These are phyloP conservation scores for Xylariaceae sp. DNA, from an alignment of 2,329 filamentous ascomycete genomes.

Conservation along the genomic window DNA sequence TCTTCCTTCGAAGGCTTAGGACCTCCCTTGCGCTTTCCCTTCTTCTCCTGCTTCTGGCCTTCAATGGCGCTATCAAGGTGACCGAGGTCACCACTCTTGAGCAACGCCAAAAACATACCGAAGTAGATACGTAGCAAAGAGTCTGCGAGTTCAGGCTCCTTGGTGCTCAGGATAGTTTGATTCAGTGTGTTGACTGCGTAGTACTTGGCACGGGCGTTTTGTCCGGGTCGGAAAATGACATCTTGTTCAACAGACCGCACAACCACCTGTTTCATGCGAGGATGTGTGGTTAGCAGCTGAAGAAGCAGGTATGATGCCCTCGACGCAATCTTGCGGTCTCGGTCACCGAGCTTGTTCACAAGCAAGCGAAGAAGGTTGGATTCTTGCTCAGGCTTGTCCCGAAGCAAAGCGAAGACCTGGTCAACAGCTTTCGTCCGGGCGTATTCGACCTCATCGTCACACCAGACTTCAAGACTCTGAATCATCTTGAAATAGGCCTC, in stretches of 20 bases:
- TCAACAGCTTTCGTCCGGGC: constrained; percentile 82
- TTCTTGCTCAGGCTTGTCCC: constrained; percentile 96
- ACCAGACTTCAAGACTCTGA: constrained; percentile 87
- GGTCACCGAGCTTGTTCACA: constrained; percentile 95
- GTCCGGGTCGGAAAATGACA: constrained; percentile 78
- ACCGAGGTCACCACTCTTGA: constrained; percentile 56
- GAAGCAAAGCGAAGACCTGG: constrained; percentile 85
- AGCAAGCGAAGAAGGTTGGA: constrained; percentile 84
- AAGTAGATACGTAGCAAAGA: constrained; percentile 89
- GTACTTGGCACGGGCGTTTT: constrained; percentile 85
- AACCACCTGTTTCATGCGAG: constrained; percentile 87
- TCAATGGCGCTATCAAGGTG: constrained; percentile 38
- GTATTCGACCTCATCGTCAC: constrained; percentile 91
- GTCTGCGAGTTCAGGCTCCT: constrained; percentile 75
- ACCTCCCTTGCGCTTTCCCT: constrained; percentile 46
- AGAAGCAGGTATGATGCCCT: constrained; percentile 89
- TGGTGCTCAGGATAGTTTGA: constrained; percentile 84
- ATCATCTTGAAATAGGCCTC: constrained; percentile 88
- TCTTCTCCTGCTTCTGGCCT: constrained; percentile 30
- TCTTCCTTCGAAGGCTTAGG: constrained; percentile 33
- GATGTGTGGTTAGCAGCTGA: constrained; percentile 82
- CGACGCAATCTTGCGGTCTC: constrained; percentile 91
- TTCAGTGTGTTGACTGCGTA: constrained; percentile 96
- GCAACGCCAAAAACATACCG: constrained; percentile 72
- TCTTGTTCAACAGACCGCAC: constrained; percentile 82